These are phyloP conservation scores for Ascochyta fabae DNA, from an alignment of 2,329 filamentous ascomycete species.

Conservation along the genomic window DNA sequence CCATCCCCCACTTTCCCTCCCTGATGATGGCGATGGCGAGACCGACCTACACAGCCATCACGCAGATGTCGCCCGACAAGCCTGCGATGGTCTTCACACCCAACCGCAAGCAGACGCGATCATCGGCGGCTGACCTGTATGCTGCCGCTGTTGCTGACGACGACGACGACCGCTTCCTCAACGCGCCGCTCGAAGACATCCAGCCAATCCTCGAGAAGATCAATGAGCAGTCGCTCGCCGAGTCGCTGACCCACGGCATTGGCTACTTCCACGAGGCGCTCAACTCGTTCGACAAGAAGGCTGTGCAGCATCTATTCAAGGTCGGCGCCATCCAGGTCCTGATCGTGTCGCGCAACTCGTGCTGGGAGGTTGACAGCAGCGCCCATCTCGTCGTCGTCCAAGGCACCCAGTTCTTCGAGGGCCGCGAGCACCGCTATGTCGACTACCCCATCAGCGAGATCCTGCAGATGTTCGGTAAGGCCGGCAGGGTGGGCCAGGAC, in stretches of 20 bases:
- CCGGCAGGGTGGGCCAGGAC: conserved; percentile 78
- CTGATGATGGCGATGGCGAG: conserved; percentile 99
- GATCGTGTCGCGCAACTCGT: conserved; percentile 83
- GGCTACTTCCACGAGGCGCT: conserved; percentile 97
- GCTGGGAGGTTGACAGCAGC: conserved; percentile 89
- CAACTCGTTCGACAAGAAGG: conserved; percentile 85
- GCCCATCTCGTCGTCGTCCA: conserved; percentile 94
- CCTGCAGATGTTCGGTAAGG: conserved; percentile 97
- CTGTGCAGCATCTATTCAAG: conserved; percentile 89
- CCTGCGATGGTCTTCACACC: conserved; percentile 92
- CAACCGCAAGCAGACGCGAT: conserved; percentile 88
- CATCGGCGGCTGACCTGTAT: conserved; percentile 84
- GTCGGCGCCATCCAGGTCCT: conserved; percentile 90
- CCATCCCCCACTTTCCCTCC: conserved; percentile 94
- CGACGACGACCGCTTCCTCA: conserved; percentile 91
- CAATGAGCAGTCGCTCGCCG: conserved; percentile 84
- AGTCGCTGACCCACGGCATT: conserved; percentile 90
- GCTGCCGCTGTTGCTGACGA: conserved; percentile 88
- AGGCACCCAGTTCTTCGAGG: conserved; percentile 98
- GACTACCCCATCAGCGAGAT: conserved; percentile 95
- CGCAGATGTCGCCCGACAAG: conserved; percentile 86
- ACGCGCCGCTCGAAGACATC: conserved; percentile 82
- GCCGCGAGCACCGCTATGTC: conserved; percentile 93
- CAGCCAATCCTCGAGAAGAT: conserved; percentile 80
- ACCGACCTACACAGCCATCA: conserved; percentile 86